These are phyloP conservation scores for Wolfiporia cocos DNA, from an alignment of 1,284 basidiomycete species.

Conservation along the genomic window DNA sequence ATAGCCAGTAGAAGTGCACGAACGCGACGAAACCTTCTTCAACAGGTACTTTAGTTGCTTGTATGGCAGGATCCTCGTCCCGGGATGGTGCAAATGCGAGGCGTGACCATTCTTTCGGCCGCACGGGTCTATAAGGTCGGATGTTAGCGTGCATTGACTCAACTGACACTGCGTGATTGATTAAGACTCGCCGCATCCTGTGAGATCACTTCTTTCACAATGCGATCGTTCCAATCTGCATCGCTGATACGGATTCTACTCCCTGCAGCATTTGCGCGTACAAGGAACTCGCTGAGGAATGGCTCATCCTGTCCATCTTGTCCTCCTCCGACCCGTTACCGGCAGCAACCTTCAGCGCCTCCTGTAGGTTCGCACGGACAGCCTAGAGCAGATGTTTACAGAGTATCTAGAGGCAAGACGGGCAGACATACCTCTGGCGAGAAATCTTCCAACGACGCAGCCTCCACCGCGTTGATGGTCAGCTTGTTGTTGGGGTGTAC, in stretches of 20 bases:
- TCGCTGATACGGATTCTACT: conserved; percentile 5
- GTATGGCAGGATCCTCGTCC: no score
- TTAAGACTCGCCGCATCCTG: no score
- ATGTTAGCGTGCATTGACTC: no score
- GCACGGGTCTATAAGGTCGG: no score
- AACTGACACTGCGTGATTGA: no score
- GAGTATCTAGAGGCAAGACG: no score
- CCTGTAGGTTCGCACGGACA: conserved; percentile 84
- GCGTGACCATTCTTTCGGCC: conserved; percentile 2
- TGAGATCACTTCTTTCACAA: conserved; percentile 7
- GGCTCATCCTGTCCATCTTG: conserved; percentile 65
- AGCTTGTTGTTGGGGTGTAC: conserved; percentile 97
- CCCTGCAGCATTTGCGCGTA: conserved; percentile 1
- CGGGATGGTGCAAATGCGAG: no score
- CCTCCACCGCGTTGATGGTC: conserved; percentile 97
- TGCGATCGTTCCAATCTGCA: conserved; percentile 10
- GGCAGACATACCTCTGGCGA: conserved; percentile 72
- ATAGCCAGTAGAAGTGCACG: conserved; percentile 23
- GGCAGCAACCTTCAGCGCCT: conserved; percentile 79
- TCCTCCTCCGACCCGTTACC: conserved; percentile 89
- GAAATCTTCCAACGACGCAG: conserved; percentile 89
- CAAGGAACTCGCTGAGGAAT: conserved; percentile 19
- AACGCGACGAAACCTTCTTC: conserved; percentile 14
- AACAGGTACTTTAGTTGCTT: no score
- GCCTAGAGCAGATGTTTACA: conserved; percentile 62